phyloP scores from a whole-genome alignment of 2,329 filamentous ascomycete genomes.

The Ophiosphaerella narmari region DNA sequence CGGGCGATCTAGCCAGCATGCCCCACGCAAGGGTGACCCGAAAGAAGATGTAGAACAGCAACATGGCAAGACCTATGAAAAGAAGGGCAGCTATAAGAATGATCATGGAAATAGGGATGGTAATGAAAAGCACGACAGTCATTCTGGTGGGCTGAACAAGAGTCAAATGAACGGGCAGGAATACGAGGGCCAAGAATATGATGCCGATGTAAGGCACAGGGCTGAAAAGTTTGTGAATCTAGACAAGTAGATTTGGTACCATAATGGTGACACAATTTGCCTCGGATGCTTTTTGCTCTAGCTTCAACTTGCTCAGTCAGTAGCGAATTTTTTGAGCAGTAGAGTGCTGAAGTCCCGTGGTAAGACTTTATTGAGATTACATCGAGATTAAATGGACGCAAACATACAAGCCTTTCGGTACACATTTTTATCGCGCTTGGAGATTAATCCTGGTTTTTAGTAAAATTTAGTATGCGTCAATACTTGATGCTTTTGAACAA shows the following conservation, averaged over 20 bases:
- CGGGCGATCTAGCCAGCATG: slow-evolving; percentile 3
- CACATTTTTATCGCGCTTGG: no score
- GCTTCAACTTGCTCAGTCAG: no score
- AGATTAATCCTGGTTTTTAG: no score
- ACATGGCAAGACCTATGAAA: slow-evolving; percentile 5
- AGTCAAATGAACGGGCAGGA: background rate
- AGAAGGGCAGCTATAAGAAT: background rate
- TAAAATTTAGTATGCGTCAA: no score
- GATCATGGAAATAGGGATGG: background rate
- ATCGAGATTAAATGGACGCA: no score
- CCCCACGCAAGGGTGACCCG: background rate
- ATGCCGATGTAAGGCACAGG: slow-evolving; percentile 8
- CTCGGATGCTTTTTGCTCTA: no score
- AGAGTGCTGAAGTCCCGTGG: no score
- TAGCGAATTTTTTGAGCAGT: no score
- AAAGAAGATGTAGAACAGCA: slow-evolving; percentile 13
- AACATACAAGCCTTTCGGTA: no score
- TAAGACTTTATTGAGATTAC: no score
- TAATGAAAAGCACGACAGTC: background rate
- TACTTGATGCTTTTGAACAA: no score
- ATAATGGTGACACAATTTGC: no score
- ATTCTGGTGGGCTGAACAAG: background rate
- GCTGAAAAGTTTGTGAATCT: slow-evolving; percentile 22
- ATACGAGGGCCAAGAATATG: background rate
- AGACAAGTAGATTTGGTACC: background rate